These are phyloP conservation scores for Candida awuae DNA, from an alignment of 805 yeast genomes.

Conservation along the genomic window DNA sequence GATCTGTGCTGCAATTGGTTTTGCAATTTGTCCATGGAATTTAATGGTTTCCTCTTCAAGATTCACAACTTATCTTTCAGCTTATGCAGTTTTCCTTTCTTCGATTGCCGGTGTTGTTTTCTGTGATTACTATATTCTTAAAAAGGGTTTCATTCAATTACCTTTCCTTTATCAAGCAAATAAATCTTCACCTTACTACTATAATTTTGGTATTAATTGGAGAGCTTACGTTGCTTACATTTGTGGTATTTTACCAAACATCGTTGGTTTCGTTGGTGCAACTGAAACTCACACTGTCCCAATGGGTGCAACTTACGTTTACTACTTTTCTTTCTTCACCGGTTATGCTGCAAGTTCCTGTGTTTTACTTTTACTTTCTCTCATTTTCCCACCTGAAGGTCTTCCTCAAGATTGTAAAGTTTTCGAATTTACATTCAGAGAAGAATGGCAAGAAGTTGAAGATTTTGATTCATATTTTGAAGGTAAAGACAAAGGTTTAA, in stretches of 20 bases:
- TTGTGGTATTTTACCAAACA: conserved; percentile 73
- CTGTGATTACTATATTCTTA: conserved; percentile 61
- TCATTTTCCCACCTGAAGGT: conserved; percentile 43
- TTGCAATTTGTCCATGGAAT: conserved; percentile 79
- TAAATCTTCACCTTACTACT: conserved; percentile 45
- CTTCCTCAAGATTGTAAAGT: conserved; percentile 30
- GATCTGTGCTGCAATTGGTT: conserved; percentile 64
- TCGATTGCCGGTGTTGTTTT: conserved; percentile 74
- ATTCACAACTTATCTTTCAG: conserved; percentile 73
- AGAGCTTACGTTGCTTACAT: conserved; percentile 76
- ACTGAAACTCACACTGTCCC: conserved; percentile 66
- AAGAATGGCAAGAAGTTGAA: conserved; percentile 57
- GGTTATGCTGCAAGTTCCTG: conserved; percentile 58
- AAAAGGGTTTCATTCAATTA: conserved; percentile 62
- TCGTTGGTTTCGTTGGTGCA: conserved; percentile 83
- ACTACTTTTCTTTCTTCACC: conserved; percentile 65
- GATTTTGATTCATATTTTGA: conserved; percentile 39
- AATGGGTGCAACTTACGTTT: conserved; percentile 65
- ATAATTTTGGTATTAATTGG: conserved; percentile 69
- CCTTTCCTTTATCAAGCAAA: conserved; percentile 54
- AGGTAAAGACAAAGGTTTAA: not conserved
- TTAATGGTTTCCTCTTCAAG: conserved; percentile 58
- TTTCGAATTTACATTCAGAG: conserved; percentile 53
- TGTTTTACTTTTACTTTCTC: conserved; percentile 46
- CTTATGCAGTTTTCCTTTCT: conserved; percentile 75